Evolutionary conservation across 2,329 filamentous ascomycete genomes (phyloP).

Genomic region (Trichoderma gracile): DNA sequence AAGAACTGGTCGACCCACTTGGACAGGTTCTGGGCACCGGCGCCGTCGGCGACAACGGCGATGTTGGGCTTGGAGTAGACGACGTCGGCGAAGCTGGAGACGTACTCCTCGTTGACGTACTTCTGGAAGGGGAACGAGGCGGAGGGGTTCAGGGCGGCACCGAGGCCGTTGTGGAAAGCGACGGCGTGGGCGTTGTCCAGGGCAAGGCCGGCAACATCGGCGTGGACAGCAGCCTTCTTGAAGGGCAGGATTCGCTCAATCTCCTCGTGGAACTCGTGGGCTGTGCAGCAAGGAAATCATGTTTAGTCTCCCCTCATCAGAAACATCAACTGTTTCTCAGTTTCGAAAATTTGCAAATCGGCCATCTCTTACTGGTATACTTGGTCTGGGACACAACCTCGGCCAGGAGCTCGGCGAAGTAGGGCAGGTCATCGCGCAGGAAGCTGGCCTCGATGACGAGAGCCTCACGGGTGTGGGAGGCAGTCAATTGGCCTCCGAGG

Average conservation of each 20-base stretch:
- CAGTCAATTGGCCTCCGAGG: slow-evolving; percentile 82
- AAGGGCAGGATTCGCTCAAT: slow-evolving; percentile 74
- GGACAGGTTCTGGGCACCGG: slow-evolving; percentile 70
- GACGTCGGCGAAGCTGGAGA: slow-evolving; percentile 73
- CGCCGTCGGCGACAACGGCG: slow-evolving; percentile 86
- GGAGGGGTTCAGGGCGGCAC: slow-evolving; percentile 72
- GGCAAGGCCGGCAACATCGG: slow-evolving; percentile 66
- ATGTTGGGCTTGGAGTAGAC: slow-evolving; percentile 91
- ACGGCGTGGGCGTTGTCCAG: slow-evolving; percentile 82
- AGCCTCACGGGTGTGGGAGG: slow-evolving; percentile 91
- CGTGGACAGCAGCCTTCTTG: slow-evolving; percentile 72
- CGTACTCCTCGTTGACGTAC: slow-evolving; percentile 75
- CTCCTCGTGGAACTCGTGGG: slow-evolving; percentile 88
- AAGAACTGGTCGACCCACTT: slow-evolving; percentile 97
- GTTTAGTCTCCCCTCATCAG: neutral
- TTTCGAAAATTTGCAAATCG: slow-evolving; percentile 27
- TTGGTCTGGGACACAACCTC: slow-evolving; percentile 89
- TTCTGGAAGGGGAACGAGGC: slow-evolving; percentile 70
- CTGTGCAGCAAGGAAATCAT: slow-evolving; percentile 48
- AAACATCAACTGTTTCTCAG: neutral
- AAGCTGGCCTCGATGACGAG: slow-evolving; percentile 92
- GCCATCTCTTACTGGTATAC: slow-evolving; percentile 65
- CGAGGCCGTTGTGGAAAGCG: slow-evolving; percentile 93
- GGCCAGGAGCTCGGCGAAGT: slow-evolving; percentile 92
- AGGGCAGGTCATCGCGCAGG: slow-evolving; percentile 91